Evolutionary conservation across 2,329 filamentous ascomycete species (phyloP), one percentile per base, ranked within the genome.

Genomic region (Cladosporium sp.): DNA sequence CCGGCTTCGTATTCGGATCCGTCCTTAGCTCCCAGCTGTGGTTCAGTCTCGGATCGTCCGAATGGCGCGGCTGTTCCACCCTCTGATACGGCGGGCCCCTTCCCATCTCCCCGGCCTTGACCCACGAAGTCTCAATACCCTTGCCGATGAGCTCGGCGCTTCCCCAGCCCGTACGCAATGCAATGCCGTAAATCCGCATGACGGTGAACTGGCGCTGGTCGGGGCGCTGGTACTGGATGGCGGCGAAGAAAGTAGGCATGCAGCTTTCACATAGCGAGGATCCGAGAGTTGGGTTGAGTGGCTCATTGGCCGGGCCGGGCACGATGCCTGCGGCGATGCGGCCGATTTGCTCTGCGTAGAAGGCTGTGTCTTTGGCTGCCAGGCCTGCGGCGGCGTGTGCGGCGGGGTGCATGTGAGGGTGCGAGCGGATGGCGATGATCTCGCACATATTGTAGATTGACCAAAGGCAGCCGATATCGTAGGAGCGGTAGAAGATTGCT

Each of bases 401-500:
- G 10, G 93, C 89, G 0, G 94, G 92, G 0, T 93, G 94, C 93
- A 97, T 97, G 28, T 86, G 87, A 0, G 95, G 95, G 71, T 97
- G 93, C 0, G 89, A 85, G 38, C 95, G 86, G 67, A 94, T 83
- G n/a, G 95, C 85, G 64, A 93, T 85, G 66, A 98, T 94, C 57
- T 92, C 84, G 0, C 90, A 89, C 83, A 94, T 92, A 78, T 96
- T 91, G 76, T 92, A 93, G 70, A 93, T 90, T 74, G 91, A 88
- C 92, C 93, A 97, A 26, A 97, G 84, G 38, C 92, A 90, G 2
- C 91, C 92, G 69, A 98, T 90, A n/a, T 90, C 89, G 76, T 92
- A 94, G 1, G 91, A 94, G 34, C 92, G 87, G 75, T 96, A 97
- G 69, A 92, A 88, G 7, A 93, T 80, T 0, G 92, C 90, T 2